These are phyloP conservation scores for Psophocarpus tetragonolobus DNA, from an alignment of 306 rosid species.

Conservation along the genomic window DNA sequence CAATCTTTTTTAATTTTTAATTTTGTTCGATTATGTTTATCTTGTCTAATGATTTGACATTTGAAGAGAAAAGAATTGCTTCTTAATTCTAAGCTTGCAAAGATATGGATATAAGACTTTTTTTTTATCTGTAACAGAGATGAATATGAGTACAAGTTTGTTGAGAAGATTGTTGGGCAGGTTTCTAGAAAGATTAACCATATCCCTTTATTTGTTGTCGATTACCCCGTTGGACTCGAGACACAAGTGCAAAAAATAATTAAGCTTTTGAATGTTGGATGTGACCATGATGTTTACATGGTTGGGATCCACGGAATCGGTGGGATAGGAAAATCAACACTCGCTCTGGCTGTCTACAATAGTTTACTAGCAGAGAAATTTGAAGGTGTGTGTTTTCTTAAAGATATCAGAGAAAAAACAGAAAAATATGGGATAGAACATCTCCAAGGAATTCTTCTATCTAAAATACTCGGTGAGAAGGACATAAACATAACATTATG, in stretches of 20 bases:
- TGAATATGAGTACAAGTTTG: not conserved
- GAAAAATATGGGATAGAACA: slow-evolving; percentile 10
- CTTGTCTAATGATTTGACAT: not conserved
- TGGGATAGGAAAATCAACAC: not conserved
- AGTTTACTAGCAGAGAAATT: not conserved
- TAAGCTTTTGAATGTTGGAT: not conserved
- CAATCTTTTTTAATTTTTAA: not conserved
- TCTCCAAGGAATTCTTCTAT: slow-evolving; percentile 29
- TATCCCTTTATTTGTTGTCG: no score
- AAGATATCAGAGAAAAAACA: not conserved
- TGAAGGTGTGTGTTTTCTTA: not conserved
- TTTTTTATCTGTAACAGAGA: not conserved
- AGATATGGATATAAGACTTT: no score
- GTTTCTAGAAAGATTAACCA: not conserved
- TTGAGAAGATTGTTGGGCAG: not conserved
- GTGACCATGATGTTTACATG: not conserved
- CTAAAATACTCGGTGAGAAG: not conserved
- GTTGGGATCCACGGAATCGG: not conserved
- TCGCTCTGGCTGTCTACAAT: not conserved
- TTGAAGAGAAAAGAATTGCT: not conserved
- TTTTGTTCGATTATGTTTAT: not conserved
- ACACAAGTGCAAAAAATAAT: not conserved
- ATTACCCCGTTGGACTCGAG: not conserved
- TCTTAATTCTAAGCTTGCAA: no score
- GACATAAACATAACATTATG: not conserved